Conservation (phyloP, 257 asterid genomes). For the Capsicum chinense region DNA sequence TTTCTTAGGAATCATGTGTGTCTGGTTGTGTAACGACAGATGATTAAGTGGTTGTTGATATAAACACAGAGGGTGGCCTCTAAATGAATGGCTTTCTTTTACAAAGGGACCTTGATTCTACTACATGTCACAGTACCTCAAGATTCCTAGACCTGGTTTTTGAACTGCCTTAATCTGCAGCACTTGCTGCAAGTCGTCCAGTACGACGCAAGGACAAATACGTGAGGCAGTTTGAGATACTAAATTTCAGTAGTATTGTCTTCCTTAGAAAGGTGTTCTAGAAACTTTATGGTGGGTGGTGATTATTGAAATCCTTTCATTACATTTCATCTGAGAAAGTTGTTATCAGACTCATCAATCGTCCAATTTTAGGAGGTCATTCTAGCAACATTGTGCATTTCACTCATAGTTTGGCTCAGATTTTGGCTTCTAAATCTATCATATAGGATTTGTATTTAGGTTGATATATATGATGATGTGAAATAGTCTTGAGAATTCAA, state of each 20-base stretch:
- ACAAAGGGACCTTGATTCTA: background rate
- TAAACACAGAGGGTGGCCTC: background rate
- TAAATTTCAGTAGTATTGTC: background rate
- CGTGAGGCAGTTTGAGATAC: background rate
- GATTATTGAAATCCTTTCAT: background rate
- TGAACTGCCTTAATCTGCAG: background rate
- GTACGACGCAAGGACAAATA: background rate
- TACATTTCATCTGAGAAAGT: background rate
- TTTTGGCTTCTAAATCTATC: background rate
- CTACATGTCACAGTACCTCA: background rate
- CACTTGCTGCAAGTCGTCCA: background rate
- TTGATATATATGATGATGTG: background rate
- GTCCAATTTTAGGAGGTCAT: background rate
- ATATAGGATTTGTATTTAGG: background rate
- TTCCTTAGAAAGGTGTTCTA: background rate
- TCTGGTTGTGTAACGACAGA: background rate
- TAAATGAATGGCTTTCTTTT: background rate
- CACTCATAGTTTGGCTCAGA: background rate
- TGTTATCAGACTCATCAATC: background rate
- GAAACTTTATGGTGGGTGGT: background rate
- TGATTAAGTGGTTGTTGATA: background rate
- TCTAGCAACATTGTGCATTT: background rate
- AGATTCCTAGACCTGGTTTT: background rate
- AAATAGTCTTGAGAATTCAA: no score
- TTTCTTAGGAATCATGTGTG: background rate